Evolutionary conservation across 257 asterid genomes (phyloP).

Genomic region (Nicotiana otophora): DNA sequence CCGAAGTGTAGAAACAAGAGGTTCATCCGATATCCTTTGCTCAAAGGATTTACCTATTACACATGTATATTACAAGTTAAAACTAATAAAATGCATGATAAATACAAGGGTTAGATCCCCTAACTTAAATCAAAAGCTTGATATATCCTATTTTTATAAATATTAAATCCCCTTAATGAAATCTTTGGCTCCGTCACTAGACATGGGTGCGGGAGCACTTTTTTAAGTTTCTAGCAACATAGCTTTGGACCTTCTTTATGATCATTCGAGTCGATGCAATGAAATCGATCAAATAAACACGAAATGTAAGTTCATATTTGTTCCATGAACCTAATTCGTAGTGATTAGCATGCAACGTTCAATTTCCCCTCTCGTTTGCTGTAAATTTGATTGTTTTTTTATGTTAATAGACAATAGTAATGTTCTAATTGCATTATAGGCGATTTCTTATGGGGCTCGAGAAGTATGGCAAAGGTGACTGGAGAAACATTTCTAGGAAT

Average conservation of each 20-base stretch:
- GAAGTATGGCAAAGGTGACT: slow-evolving; percentile 73
- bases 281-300: not conserved
- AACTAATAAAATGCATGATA: too few species aligned
- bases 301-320: too few species aligned
- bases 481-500: slow-evolving; percentile 74
- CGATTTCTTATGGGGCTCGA: slow-evolving; percentile 62
- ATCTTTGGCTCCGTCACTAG: too few species aligned
- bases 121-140: too few species aligned
- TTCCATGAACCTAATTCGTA: not conserved
- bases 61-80: too few species aligned
- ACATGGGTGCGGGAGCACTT: not conserved
- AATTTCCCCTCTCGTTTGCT: not conserved
- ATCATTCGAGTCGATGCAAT: not conserved
- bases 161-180: too few species aligned
- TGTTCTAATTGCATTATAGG: slow-evolving; percentile 24
- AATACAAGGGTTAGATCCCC: too few species aligned
- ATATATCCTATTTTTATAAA: too few species aligned
- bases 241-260: not conserved
- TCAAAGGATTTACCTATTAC: too few species aligned
- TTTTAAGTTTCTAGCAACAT: not conserved
- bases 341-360: not conserved
- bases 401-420: not conserved
- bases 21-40: too few species aligned
- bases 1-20: too few species aligned
- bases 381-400: not conserved